Percentiles rank a stretch among this genome's conserved stretches.
Conservation (phyloP, 495 filamentous ascomycete species). For the Neurospora sp. region DNA sequence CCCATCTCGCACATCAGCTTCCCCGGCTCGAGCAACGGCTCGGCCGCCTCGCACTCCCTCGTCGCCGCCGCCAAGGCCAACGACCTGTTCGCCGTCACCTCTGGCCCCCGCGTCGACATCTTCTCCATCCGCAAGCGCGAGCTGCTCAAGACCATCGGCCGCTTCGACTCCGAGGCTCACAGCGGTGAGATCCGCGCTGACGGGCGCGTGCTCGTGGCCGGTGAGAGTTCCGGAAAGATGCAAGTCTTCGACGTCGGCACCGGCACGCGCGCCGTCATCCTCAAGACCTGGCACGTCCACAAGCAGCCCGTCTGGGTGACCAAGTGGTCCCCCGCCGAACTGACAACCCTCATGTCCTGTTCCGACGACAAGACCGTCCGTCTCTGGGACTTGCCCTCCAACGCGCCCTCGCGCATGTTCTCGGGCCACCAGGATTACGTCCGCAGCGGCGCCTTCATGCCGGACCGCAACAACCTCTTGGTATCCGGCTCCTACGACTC, state of each 20-base stretch:
- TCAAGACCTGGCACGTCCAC: conserved; percentile 94
- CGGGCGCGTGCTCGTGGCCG: conserved; percentile 78
- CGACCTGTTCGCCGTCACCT: conserved; percentile 87
- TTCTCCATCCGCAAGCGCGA: conserved; percentile 84
- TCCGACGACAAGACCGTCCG: conserved; percentile 88
- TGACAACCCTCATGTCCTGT: conserved; percentile 73
- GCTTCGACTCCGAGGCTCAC: conserved; percentile 83
- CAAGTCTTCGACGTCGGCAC: conserved; percentile 82
- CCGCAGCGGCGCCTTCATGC: conserved; percentile 75
- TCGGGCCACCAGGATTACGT: conserved; percentile 92
- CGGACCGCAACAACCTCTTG: conserved; percentile 62
- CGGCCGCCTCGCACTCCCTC: conserved; percentile 36
- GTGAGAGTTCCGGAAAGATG: conserved; percentile 79
- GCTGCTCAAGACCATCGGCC: conserved; percentile 78
- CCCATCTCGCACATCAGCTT: conserved; percentile 83
- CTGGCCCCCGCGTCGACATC: conserved; percentile 82
- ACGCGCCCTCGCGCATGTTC: conserved; percentile 63
- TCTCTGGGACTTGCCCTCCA: conserved; percentile 84
- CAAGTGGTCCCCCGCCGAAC: conserved; percentile 75
- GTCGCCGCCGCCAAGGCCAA: conserved; percentile 34
- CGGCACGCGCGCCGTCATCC: conserved; percentile 61
- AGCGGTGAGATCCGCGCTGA: conserved; percentile 80
- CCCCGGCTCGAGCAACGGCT: conserved; percentile 38
- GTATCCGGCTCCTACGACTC: conserved; percentile 89
- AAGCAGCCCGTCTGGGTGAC: conserved; percentile 91